A percentile compares a stretch with the other conserved stretches of the same genome.
These are phyloP conservation scores for Kazachstania africana DNA, from an alignment of 805 yeast genomes.

Conservation along the genomic window DNA sequence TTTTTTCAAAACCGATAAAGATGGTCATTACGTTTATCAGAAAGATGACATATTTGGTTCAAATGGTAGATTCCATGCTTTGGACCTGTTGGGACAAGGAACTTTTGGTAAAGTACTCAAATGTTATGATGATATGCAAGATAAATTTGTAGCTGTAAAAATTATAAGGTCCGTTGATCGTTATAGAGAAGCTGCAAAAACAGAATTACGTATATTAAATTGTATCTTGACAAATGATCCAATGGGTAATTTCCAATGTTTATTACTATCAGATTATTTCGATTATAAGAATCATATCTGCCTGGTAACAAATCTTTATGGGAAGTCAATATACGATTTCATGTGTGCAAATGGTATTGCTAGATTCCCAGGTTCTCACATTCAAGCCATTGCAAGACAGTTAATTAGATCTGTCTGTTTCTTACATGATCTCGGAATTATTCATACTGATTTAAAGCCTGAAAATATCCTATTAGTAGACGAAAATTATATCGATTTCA, in stretches of 20 bases:
- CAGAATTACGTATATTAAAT: slow-evolving; percentile 69
- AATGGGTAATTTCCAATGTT: slow-evolving; percentile 54
- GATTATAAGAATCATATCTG: slow-evolving; percentile 92
- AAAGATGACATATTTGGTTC: slow-evolving; percentile 50
- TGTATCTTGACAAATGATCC: slow-evolving; percentile 30
- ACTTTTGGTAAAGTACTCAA: slow-evolving; percentile 97
- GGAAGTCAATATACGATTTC: slow-evolving; percentile 81
- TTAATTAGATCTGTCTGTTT: slow-evolving; percentile 75
- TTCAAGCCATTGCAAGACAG: slow-evolving; percentile 81
- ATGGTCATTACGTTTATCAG: slow-evolving; percentile 62
- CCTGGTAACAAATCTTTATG: slow-evolving; percentile 78
- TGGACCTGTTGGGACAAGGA: slow-evolving; percentile 78
- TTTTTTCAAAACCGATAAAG: slow-evolving; percentile 36
- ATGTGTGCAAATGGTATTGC: slow-evolving; percentile 70
- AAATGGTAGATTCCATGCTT: slow-evolving; percentile 53
- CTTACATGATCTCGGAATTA: slow-evolving; percentile 77
- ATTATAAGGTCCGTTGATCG: slow-evolving; percentile 86
- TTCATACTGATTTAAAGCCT: slow-evolving; percentile 95
- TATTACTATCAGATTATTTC: slow-evolving; percentile 78
- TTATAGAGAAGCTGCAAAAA: slow-evolving; percentile 90
- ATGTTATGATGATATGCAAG: slow-evolving; percentile 47
- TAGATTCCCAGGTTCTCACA: slow-evolving; percentile 91
- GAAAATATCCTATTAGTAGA: slow-evolving; percentile 66
- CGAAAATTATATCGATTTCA: slow-evolving; percentile 16
- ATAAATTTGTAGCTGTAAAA: slow-evolving; percentile 70